These are phyloP conservation scores for Chrysochromulina tobinii DNA, from an alignment of 78 protist species.

Conservation along the genomic window DNA sequence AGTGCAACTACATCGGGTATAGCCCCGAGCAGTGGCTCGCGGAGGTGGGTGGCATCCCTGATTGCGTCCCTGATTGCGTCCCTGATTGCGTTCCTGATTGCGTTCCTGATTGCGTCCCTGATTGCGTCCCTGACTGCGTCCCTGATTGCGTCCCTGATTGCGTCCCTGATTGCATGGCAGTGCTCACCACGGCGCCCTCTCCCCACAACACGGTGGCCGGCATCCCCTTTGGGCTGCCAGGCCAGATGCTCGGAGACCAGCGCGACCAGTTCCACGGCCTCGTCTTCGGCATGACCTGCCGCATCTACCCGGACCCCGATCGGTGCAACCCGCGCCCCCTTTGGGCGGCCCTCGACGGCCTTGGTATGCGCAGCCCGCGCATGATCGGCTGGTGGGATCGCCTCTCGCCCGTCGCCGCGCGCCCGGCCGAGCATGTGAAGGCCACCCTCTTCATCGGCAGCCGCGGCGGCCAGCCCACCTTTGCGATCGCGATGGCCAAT, in stretches of 20 bases:
- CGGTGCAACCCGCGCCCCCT: conserved; percentile 22
- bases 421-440: neutral
- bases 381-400: neutral
- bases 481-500: neutral
- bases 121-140: too few species aligned
- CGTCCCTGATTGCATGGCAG: too few species aligned
- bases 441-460: neutral
- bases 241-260: neutral
- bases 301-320: conserved; percentile 20
- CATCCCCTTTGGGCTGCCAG: neutral
- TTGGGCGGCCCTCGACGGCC: neutral
- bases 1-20: neutral
- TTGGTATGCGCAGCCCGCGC: neutral
- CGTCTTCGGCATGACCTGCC: conserved; percentile 28
- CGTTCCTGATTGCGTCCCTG: too few species aligned
- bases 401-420: neutral
- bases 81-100: too few species aligned
- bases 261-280: neutral
- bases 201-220: neutral
- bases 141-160: too few species aligned
- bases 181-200: too few species aligned
- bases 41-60: neutral
- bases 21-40: conserved; percentile 11
- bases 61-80: too few species aligned
- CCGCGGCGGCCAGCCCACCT: too few species aligned